Conservation (phyloP, 495 filamentous ascomycete species). For the Alectoria sarmentosa region DNA sequence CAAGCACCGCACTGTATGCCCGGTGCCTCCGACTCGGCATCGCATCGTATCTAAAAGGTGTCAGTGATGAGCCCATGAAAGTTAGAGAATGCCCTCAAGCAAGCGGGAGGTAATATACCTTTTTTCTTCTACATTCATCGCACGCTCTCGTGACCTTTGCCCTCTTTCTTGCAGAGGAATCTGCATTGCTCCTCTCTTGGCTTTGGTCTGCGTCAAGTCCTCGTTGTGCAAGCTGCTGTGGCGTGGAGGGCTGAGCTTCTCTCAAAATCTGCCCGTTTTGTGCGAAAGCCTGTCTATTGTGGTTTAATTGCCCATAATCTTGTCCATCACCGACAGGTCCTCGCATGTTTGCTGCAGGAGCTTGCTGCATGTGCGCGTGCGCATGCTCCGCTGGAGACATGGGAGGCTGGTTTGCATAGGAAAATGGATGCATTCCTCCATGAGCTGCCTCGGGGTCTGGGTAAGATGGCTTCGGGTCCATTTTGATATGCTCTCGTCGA, state of each 20-base stretch:
- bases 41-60: slow-evolving; percentile 72
- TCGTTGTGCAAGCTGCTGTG: slow-evolving; percentile 34
- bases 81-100: not conserved
- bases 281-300: slow-evolving; percentile 5
- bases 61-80: slow-evolving; percentile 24
- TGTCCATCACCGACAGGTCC: slow-evolving; percentile 9
- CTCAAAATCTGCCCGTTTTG: slow-evolving; percentile 11
- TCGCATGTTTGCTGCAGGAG: slow-evolving; percentile 19
- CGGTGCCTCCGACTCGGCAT: slow-evolving; percentile 72
- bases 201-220: slow-evolving; percentile 42
- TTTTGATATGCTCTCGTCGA: not conserved
- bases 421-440: slow-evolving; percentile 17
- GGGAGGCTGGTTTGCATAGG: slow-evolving; percentile 14
- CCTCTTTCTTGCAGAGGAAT: slow-evolving; percentile 67
- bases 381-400: slow-evolving; percentile 16
- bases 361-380: slow-evolving; percentile 15
- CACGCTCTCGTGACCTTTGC: slow-evolving; percentile 92
- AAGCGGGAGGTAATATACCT: slow-evolving; percentile 42
- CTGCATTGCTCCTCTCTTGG: slow-evolving; percentile 45
- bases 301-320: slow-evolving; percentile 13
- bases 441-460: slow-evolving; percentile 10
- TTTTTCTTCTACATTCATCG: slow-evolving; percentile 92
- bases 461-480: slow-evolving; percentile 11
- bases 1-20: slow-evolving; percentile 83
- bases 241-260: slow-evolving; percentile 17